Evolutionary conservation across 2,329 filamentous ascomycete genomes (phyloP), one percentile per base, ranked within the genome.

Genomic region (Penicillium brasilianum): DNA sequence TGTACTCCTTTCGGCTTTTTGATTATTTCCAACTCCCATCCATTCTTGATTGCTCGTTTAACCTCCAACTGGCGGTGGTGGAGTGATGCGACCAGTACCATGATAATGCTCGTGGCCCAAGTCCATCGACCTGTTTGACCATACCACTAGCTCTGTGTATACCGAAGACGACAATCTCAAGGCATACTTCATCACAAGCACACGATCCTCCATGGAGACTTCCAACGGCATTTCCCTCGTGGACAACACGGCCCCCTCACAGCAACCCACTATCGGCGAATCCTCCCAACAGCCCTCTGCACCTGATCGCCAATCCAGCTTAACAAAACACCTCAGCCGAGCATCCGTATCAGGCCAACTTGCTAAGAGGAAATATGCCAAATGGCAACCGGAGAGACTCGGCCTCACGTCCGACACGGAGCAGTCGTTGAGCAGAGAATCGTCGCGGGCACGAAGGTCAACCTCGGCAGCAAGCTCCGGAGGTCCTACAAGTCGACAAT

Each of bases 361-460:
- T 16, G 68, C 72, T 9, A 77, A 74, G 58, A 70, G 80, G 37
- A 82, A 81, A 70, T 83, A 82, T 58, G 77, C 78, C 18, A 82
- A 81, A 72, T 83, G 77, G 75, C 79, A 82, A 80, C 73, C 88
- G 75, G 71, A 88, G 72, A 73, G 84, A 80, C 83, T 87, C 59
- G 85, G 84, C 63, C 82, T 74, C 13, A 18, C 62, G 8, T 54
- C 70, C 3, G 68, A 72, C 11, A 58, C 64, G 28, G 64, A 62
- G 3, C 57, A 60, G 30, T 51, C 58, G 11, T 49, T 55, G 49
- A 66, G 60, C 57, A 66, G 61, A 54, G 60, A 69, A 50, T 58
- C 66, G 18, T 69, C 66, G 16, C 66, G 60, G 34, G 66, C 62
- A 22, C 67, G 65, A 16, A 61, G 58, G 2, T 62, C 59, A 18